Percentiles rank a stretch among this genome's conserved stretches.
These are phyloP conservation scores for Ceratobasidium sp. DNA, from an alignment of 1,284 basidiomycete genomes.

Conservation along the genomic window DNA sequence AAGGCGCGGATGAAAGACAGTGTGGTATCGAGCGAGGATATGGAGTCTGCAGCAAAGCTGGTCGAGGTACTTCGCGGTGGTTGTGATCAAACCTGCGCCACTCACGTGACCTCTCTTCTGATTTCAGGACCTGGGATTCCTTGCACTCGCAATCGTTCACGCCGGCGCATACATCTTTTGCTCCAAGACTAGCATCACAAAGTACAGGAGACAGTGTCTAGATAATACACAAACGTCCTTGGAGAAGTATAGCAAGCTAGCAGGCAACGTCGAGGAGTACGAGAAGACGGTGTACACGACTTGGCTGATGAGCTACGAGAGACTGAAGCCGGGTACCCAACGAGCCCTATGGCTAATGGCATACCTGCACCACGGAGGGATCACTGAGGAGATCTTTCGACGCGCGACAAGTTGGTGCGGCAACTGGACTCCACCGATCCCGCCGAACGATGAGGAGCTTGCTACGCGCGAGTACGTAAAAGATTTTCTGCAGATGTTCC, in stretches of 20 bases:
- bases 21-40: not conserved
- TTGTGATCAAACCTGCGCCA: too few species aligned
- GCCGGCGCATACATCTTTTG: constrained; percentile 24
- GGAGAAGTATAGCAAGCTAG: not conserved
- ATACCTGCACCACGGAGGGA: not conserved
- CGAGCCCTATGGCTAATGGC: not conserved
- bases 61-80: too few species aligned
- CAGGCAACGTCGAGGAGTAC: constrained; percentile 12
- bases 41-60: not conserved
- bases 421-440: too few species aligned
- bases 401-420: too few species aligned
- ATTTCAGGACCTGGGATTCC: constrained; percentile 17
- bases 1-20: not conserved
- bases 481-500: not conserved
- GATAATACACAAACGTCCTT: not conserved
- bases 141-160: constrained; percentile 41
- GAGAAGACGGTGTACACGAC: constrained; percentile 21
- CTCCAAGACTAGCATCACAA: not conserved
- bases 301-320: constrained; percentile 16
- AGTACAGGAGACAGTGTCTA: not conserved
- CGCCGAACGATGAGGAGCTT: not conserved
- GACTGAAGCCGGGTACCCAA: not conserved
- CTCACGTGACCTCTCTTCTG: too few species aligned
- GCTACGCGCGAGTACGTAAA: not conserved
- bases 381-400: constrained; percentile 20